Evolutionary conservation across 2,329 filamentous ascomycete genomes (phyloP).

Genomic region (Ceratocystis ficicola): DNA sequence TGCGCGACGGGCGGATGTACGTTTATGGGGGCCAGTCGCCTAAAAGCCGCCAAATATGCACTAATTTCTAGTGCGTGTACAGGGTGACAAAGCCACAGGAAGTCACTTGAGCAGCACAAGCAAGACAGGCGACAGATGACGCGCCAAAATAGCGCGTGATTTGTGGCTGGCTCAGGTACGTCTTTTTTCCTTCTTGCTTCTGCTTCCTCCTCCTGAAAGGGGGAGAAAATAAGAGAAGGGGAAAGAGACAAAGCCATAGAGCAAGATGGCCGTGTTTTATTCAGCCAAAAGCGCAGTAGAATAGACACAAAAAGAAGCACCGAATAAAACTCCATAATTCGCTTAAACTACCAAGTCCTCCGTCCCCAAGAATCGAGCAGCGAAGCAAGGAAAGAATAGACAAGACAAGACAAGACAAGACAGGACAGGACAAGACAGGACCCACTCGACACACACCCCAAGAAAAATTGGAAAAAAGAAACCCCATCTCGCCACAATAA

Average conservation of each 20-base stretch:
- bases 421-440: background rate
- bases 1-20: too few species aligned
- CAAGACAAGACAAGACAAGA: too few species aligned
- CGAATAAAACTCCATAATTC: slow-evolving; percentile 1
- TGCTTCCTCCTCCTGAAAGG: background rate
- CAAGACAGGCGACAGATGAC: background rate
- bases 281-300: background rate
- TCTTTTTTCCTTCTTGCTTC: background rate
- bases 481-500: slow-evolving; percentile 1
- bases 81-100: background rate
- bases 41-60: background rate
- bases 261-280: background rate
- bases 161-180: slow-evolving; percentile 4
- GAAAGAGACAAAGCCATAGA: background rate
- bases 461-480: background rate
- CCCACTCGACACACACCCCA: background rate
- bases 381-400: too few species aligned
- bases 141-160: slow-evolving; percentile 3
- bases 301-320: slow-evolving; percentile 2
- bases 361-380: background rate
- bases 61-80: background rate
- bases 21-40: background rate
- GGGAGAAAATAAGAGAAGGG: background rate
- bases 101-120: background rate
- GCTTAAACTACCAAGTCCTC: background rate